phyloP scores from a whole-genome alignment of 306 rosid genomes.

The Medicago arabica region DNA sequence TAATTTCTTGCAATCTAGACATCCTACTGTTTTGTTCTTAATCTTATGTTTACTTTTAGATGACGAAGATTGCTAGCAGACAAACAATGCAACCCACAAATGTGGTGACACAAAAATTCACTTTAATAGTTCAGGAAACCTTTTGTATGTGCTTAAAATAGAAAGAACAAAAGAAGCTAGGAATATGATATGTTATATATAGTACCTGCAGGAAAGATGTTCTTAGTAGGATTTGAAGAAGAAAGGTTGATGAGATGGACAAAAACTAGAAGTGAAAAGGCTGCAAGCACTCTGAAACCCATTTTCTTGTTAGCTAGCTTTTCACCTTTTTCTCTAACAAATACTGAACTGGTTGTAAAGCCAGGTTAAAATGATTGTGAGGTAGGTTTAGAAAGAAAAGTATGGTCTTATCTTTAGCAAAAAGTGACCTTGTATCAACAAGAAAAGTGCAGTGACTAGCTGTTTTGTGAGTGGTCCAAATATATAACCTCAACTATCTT shows the following conservation, averaged over 20 bases:
- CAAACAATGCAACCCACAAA: neutral
- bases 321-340: constrained; percentile 21
- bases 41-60: neutral
- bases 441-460: neutral
- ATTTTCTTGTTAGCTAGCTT: constrained; percentile 39
- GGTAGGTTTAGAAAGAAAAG: constrained; percentile 30
- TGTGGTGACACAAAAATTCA: neutral
- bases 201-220: constrained; percentile 62
- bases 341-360: neutral
- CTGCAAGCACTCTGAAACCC: constrained; percentile 48
- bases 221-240: constrained; percentile 47
- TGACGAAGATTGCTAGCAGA: constrained; percentile 16
- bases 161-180: neutral
- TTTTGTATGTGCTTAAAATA: neutral
- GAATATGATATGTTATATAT: constrained; percentile 7
- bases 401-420: constrained; percentile 38
- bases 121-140: neutral
- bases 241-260: constrained; percentile 32
- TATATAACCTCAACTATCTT: neutral
- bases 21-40: neutral
- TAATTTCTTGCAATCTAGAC: neutral
- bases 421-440: too few relatives aligned
- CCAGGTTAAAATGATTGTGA: neutral
- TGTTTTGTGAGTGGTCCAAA: constrained; percentile 32
- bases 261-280: constrained; percentile 47